Evolutionary conservation across 805 yeast genomes (phyloP), one percentile per base, ranked within the genome.

Genomic region (Citeromyces matritensis): DNA sequence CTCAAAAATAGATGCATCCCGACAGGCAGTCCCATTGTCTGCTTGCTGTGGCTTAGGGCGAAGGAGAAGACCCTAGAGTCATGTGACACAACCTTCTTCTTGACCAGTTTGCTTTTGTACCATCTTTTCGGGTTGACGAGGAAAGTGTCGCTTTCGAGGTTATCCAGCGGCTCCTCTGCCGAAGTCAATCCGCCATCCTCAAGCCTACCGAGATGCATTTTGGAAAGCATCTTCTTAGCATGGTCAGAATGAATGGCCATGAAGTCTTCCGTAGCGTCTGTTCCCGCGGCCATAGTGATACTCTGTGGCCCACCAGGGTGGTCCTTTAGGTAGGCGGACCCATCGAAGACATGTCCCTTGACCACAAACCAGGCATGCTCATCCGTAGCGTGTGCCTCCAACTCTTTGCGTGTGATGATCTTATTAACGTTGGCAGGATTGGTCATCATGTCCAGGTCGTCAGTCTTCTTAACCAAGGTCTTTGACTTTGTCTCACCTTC

Each of bases 271-370:
- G 51, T 48, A 2, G 48, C 52, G 36, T 42, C 48, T 15, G 44
- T 44, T 17, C 53, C 55, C 9, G 48, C 45, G 5, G 43, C 42
- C 33, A 37, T 40, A 2, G 44, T 40, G 23, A 44, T 44, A 23
- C 46, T 37, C 25, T 50, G 48, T 1, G 42, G 42, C 6, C 45
- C 48, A 17, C 57, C 57, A 4, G 52, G 54, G 31, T 53, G 57
- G 13, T 49, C 54, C 23, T 48, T 45, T 9, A 56, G 36, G 33
- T 49, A 57, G 6, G 38, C 40, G 5, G 53, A 42, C 21, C 57
- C 58, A 28, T 53, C 52, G 36, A 52, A 57, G 3, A 57, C 60
- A 26, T 48, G 51, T 5, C 55, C 51, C 17, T 49, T 40, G 25
- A 53, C 47, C 9, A 46, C 48, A 37, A 51, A 51, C 55, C 57